phyloP scores from a whole-genome alignment of 2,329 filamentous ascomycete species.

The Hirsutella rhossiliensis region DNA sequence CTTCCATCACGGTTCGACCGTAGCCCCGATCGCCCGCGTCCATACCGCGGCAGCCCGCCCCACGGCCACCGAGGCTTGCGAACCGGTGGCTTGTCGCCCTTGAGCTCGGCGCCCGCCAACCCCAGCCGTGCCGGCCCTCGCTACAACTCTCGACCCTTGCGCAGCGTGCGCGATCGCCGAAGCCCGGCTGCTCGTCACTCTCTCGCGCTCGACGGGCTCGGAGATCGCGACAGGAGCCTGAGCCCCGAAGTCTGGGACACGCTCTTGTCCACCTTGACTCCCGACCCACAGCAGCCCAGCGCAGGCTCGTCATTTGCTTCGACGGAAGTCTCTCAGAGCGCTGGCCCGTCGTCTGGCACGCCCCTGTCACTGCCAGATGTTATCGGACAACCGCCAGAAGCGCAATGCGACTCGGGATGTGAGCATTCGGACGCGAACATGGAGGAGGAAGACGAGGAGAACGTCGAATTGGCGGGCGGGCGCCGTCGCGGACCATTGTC shows the following conservation, averaged over 20 bases:
- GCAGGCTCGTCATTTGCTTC: slow-evolving; percentile 75
- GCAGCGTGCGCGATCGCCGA: slow-evolving; percentile 6
- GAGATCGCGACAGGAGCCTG: slow-evolving; percentile 74
- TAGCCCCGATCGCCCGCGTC: neutral
- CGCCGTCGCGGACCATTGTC: slow-evolving; percentile 4
- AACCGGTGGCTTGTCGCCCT: neutral
- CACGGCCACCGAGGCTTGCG: neutral
- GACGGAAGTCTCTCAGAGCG: slow-evolving; percentile 29
- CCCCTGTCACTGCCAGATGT: slow-evolving; percentile 19
- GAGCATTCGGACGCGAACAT: slow-evolving; percentile 45
- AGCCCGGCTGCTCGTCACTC: slow-evolving; percentile 1
- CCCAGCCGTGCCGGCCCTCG: neutral
- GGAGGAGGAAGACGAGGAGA: slow-evolving; percentile 35
- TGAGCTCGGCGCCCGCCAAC: neutral
- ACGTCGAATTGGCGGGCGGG: slow-evolving; percentile 7
- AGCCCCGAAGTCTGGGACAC: slow-evolving; percentile 73
- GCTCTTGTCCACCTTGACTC: slow-evolving; percentile 66
- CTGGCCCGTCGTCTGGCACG: slow-evolving; percentile 32
- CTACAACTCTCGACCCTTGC: slow-evolving; percentile 5
- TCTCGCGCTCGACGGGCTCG: slow-evolving; percentile 54
- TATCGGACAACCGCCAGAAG: slow-evolving; percentile 23
- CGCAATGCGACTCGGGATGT: slow-evolving; percentile 38
- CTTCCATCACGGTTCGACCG: slow-evolving; percentile 1
- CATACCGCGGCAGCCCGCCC: neutral
- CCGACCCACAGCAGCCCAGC: slow-evolving; percentile 71